Conservation (phyloP, 768 basidiomycete genomes). For the Trametes coccinea region DNA sequence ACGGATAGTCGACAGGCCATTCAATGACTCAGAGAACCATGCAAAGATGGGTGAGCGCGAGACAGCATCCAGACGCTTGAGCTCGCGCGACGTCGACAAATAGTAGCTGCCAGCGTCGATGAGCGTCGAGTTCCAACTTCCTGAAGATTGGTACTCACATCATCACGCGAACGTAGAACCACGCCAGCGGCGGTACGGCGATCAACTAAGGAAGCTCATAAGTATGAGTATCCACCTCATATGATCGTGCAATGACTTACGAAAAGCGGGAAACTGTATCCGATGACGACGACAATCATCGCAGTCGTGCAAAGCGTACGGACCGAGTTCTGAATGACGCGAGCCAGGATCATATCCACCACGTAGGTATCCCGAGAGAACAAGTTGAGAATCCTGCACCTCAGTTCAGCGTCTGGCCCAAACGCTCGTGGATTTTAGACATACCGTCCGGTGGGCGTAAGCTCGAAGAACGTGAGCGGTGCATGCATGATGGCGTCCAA, state of each 20-base stretch:
- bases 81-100: conserved; percentile 80
- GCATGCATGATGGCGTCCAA: conserved; percentile 76
- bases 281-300: conserved; percentile 72
- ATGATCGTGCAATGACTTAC: conserved; percentile 17
- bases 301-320: conserved; percentile 61
- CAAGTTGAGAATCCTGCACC: conserved; percentile 74
- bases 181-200: conserved; percentile 70
- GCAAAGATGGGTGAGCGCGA: conserved; percentile 91
- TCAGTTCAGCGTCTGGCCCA: not conserved
- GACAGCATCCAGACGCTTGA: conserved; percentile 86
- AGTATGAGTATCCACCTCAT: not conserved
- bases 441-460: conserved; percentile 82
- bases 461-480: conserved; percentile 87
- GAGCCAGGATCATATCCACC: conserved; percentile 79
- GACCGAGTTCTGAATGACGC: conserved; percentile 69
- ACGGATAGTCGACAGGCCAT: conserved; percentile 80
- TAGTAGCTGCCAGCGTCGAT: conserved; percentile 61
- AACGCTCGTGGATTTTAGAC: conserved; percentile 17
- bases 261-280: conserved; percentile 80
- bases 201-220: conserved; percentile 41
- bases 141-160: conserved; percentile 45
- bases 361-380: conserved; percentile 90
- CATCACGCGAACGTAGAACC: conserved; percentile 82
- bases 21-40: conserved; percentile 78
- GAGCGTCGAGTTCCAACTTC: not conserved